A percentile compares a stretch with the other conserved stretches of the same genome.
Evolutionary conservation across 2,329 filamentous ascomycete species (phyloP).

Genomic region (Sarocladium brachiariae): DNA sequence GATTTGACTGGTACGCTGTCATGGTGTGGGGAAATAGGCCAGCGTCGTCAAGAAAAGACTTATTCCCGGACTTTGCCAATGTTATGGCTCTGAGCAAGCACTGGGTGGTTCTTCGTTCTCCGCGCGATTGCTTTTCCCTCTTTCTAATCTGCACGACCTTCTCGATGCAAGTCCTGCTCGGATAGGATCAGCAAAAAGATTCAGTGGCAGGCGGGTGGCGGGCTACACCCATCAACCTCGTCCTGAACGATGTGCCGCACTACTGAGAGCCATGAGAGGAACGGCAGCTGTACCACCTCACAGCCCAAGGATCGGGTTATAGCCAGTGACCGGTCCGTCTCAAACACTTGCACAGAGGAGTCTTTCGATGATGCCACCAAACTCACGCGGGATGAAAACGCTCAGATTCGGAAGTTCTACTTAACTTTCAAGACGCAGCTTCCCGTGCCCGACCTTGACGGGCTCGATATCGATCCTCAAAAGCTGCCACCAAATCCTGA

Average conservation of each 20-base stretch:
- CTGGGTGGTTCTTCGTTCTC: background rate
- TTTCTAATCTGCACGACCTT: background rate
- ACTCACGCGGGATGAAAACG: background rate
- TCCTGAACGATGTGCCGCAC: background rate
- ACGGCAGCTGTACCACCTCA: too few relatives aligned
- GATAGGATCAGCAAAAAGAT: background rate
- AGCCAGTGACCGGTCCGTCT: too few relatives aligned
- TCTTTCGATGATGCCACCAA: background rate
- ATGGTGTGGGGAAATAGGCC: background rate
- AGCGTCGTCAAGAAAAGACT: background rate
- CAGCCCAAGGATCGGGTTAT: background rate
- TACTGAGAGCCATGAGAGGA: too few relatives aligned
- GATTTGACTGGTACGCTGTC: background rate
- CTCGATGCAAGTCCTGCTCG: background rate
- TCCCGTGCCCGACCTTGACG: background rate
- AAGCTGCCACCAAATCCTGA: conserved; percentile 41
- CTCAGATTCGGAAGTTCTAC: background rate
- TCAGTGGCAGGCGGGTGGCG: too few relatives aligned
- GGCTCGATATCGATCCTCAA: background rate
- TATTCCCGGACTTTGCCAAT: background rate
- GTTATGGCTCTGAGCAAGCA: background rate
- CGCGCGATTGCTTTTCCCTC: background rate
- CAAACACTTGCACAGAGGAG: background rate
- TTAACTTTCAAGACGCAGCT: background rate
- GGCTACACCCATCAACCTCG: too few relatives aligned